Percentiles rank a stretch among this genome's conserved stretches.
These are phyloP conservation scores for Cercis canadensis DNA, from an alignment of 306 rosid species.

Conservation along the genomic window DNA sequence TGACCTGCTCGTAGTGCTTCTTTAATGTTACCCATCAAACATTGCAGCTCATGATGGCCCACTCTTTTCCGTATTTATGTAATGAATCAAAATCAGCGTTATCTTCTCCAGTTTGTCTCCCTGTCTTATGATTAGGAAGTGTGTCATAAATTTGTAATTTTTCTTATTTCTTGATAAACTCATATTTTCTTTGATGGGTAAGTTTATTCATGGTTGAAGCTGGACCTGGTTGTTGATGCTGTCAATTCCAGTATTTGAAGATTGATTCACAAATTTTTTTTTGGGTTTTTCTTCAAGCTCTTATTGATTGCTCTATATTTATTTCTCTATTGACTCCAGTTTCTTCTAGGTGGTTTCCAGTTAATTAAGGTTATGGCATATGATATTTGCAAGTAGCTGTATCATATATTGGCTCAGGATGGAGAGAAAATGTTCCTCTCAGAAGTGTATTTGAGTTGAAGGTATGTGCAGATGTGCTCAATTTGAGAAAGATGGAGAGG, in stretches of 20 bases:
- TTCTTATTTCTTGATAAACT: not conserved
- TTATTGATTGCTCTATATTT: not conserved
- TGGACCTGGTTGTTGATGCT: conserved; percentile 23
- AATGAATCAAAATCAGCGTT: conserved; percentile 7
- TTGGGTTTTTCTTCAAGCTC: not conserved
- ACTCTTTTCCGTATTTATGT: conserved; percentile 18
- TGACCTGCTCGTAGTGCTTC: conserved; percentile 24
- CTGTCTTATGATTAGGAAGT: too few relatives aligned
- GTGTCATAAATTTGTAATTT: not conserved
- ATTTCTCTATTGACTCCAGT: conserved; percentile 32
- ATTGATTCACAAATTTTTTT: not conserved
- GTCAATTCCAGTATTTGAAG: not conserved
- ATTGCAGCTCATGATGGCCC: conserved; percentile 26
- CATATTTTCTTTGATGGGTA: not conserved
- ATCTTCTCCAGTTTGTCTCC: not conserved
- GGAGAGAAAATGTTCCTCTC: not conserved
- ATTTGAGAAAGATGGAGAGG: not conserved
- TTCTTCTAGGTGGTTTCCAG: conserved; percentile 35
- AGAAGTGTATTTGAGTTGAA: conserved; percentile 11
- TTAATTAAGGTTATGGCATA: conserved; percentile 15
- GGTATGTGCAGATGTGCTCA: conserved; percentile 34
- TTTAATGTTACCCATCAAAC: conserved; percentile 28
- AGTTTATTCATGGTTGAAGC: not conserved
- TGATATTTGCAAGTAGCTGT: conserved; percentile 7
- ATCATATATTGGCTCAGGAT: conserved; percentile 10